Base-by-base conservation (phyloP, 108 stramenopile genomes). In the Aureococcus anophagefferens region DNA sequence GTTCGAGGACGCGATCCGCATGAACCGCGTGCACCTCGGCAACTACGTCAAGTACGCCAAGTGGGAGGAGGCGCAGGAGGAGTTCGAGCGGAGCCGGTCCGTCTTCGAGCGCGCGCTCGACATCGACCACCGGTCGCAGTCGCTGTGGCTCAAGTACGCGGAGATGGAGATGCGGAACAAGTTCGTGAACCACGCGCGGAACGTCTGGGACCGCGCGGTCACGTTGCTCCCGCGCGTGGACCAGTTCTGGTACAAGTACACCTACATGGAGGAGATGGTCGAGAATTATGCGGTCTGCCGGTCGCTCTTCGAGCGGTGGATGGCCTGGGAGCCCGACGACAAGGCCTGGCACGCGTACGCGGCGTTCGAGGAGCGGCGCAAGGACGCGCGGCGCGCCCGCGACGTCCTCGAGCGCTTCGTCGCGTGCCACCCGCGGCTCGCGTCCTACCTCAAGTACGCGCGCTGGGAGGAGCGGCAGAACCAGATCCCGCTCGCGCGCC, bases 231-330 rank as follows among this genome's bases (percentile, higher is more conserved):
- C 99, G 29, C 75, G 99, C 5, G 87, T 95, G 29, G 95, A 97
- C 76, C 91, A 90, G 83, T 77, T 99, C 64, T 99, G 99, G 99
- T 97, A 97, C 86, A 98, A 98, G 81, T 99, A 98, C 78, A 87
- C 85, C 64, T 98, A 93, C 78, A 89, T 99, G 93, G 99, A 99
- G 85, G 98, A 98, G 77, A 90, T 95, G 91, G 86, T 97, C 46
- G 92, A 95, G 62, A 94, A 97, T 71, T 74, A 89, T 32, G 85
- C 89, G 74, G 93, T 93, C 75, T 93, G 91, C 69, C 79, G 98
- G 17, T 84, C 88, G 18, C 93, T 99, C 64, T 99, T 96, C 76
- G 96, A 99, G 76, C 80, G 98, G 71, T 98, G 97, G 97, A 99
- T 98, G 98, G 85, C 92, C 46, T 99, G 97, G 97, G 87, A 91